Conservation (phyloP, 2,329 filamentous ascomycete species). For the Diaporthe ilicicola region DNA sequence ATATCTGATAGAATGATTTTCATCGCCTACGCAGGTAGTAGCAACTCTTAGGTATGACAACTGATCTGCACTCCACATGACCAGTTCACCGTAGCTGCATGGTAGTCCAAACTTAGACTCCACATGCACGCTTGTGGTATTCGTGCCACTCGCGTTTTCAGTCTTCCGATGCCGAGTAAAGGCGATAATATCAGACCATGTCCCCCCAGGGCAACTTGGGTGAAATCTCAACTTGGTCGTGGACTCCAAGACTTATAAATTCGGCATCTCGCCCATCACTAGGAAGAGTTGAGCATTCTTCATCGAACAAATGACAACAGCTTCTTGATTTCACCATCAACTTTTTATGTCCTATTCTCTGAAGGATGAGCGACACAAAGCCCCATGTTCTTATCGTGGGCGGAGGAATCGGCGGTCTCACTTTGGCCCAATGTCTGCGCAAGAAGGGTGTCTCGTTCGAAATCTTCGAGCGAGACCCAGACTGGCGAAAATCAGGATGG, state of each 20-base stretch:
- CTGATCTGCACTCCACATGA: background rate
- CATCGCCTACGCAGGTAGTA: background rate
- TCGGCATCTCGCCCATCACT: background rate
- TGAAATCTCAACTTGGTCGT: background rate
- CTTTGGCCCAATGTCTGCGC: constrained; percentile 35
- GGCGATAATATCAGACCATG: background rate
- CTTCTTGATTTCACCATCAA: no score
- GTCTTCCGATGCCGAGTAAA: background rate
- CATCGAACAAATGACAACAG: background rate
- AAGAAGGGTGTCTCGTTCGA: constrained; percentile 27
- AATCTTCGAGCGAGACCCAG: constrained; percentile 14
- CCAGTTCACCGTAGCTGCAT: background rate
- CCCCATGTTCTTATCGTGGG: constrained; percentile 34
- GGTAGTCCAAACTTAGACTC: background rate
- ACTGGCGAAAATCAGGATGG: constrained; percentile 6
- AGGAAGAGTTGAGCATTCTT: background rate
- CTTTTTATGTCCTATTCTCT: no score
- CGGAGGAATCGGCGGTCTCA: constrained; percentile 36
- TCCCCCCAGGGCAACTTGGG: background rate
- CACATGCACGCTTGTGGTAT: background rate
- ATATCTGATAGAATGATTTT: background rate
- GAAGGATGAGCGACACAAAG: background rate
- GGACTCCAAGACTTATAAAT: background rate
- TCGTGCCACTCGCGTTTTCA: background rate
- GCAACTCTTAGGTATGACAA: background rate